Conservation (phyloP, 345 rosid genomes). For the Pistacia integerrima region DNA sequence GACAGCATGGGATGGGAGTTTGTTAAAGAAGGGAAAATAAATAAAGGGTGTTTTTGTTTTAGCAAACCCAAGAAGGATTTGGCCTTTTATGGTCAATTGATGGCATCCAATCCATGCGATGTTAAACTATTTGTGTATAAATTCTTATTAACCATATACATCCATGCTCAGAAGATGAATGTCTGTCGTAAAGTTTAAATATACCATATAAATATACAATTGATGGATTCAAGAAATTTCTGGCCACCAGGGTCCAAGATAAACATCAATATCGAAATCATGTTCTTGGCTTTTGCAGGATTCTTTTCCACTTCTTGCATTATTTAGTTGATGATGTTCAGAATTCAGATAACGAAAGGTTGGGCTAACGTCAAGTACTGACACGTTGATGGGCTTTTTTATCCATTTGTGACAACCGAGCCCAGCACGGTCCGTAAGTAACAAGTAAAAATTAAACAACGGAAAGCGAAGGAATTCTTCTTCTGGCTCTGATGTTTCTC, state of each 20-base stretch:
- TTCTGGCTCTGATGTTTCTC: too few relatives aligned
- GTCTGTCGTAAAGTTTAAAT: not conserved
- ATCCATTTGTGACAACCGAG: too few relatives aligned
- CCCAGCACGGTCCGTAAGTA: too few relatives aligned
- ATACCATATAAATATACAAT: too few relatives aligned
- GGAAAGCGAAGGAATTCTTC: too few relatives aligned
- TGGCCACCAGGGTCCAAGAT: not conserved
- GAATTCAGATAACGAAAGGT: constrained; percentile 16
- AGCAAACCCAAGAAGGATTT: not conserved
- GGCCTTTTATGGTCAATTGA: not conserved
- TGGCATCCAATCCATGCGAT: not conserved
- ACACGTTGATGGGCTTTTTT: too few relatives aligned
- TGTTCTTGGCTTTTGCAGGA: not conserved
- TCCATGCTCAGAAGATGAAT: not conserved
- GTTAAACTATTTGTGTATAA: not conserved
- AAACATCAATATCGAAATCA: constrained; percentile 1
- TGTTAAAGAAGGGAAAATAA: not conserved
- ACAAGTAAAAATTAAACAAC: too few relatives aligned
- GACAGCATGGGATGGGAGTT: not conserved
- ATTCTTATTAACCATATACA: constrained; percentile 17
- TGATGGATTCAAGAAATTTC: not conserved
- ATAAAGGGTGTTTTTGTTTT: not conserved
- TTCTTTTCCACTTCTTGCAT: not conserved
- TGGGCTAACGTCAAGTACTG: too few relatives aligned
- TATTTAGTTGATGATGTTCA: constrained; percentile 4